phyloP scores from a whole-genome alignment of 352 stramenopile genomes.

The Phytophthora sp. region DNA sequence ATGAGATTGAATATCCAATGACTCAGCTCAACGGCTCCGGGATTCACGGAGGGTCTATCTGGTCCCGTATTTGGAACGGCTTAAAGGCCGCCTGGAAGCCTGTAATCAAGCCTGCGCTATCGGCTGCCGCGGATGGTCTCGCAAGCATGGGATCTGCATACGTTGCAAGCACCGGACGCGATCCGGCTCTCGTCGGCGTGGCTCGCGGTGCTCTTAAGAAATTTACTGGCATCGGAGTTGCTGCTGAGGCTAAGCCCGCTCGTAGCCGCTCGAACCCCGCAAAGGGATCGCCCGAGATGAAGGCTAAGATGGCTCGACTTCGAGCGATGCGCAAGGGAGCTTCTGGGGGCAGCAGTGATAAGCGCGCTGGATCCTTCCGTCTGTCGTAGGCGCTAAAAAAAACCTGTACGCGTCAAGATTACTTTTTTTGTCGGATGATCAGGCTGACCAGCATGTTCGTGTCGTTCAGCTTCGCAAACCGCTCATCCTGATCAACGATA shows the following conservation, averaged over 20 bases:
- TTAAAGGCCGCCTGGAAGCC: neutral
- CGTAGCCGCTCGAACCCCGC: neutral
- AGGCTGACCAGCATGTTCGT: neutral
- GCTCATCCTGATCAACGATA: neutral
- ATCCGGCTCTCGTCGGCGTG: neutral
- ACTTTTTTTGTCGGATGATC: neutral
- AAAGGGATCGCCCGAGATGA: neutral
- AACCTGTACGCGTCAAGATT: no score
- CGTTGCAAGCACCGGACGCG: neutral
- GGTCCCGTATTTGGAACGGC: neutral
- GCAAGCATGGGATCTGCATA: neutral
- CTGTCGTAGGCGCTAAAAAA: neutral
- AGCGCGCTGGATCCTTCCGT: neutral
- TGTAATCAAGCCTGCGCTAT: neutral
- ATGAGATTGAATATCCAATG: neutral
- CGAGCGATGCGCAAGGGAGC: neutral
- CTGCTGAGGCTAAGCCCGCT: no score
- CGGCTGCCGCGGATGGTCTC: neutral
- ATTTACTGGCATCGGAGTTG: neutral
- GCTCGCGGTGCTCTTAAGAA: neutral
- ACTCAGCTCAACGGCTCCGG: neutral
- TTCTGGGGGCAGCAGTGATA: neutral
- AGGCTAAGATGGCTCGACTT: neutral
- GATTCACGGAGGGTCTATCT: conserved; percentile 7
- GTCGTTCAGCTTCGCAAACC: neutral